A percentile compares a stretch with the other conserved stretches of the same genome.
phyloP scores from a whole-genome alignment of 2,329 filamentous ascomycete species.

The Sporothrix sp. region DNA sequence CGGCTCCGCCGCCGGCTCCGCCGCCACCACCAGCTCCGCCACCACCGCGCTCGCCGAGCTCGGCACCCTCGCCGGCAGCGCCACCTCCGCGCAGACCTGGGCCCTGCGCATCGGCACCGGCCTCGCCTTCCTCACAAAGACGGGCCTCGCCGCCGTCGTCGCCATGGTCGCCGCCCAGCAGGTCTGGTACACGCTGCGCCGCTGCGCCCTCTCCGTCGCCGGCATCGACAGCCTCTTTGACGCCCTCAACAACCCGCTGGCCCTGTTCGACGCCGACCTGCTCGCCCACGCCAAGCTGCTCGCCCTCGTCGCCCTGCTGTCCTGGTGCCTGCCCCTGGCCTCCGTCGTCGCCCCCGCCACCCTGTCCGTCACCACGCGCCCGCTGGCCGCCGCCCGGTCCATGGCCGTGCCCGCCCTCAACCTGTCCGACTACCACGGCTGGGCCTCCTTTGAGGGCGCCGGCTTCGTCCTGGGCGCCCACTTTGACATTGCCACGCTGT shows the following conservation, averaged over 20 bases:
- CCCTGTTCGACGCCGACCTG: background rate
- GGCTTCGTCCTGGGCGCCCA: background rate
- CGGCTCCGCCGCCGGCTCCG: too few relatives aligned
- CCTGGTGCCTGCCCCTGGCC: constrained; percentile 9
- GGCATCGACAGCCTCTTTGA: constrained; percentile 11
- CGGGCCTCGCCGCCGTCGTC: background rate
- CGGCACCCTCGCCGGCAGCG: background rate
- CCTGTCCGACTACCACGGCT: background rate
- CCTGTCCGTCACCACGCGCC: background rate
- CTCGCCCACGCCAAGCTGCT: constrained; percentile 10
- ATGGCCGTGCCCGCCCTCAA: background rate
- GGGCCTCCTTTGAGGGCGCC: background rate
- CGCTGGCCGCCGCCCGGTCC: background rate
- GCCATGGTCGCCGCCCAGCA: constrained; percentile 9
- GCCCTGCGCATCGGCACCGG: constrained; percentile 10
- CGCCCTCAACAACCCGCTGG: constrained; percentile 6
- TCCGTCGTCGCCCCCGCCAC: constrained; percentile 13
- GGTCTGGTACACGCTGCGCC: constrained; percentile 12
- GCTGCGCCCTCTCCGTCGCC: constrained; percentile 2
- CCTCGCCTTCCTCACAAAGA: constrained; percentile 8
- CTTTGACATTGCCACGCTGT: constrained; percentile 7
- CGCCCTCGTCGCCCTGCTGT: background rate
- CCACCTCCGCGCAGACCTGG: constrained; percentile 5
- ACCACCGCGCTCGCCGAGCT: background rate
- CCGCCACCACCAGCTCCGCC: too few relatives aligned